Base-by-base conservation (phyloP, 2,329 filamentous ascomycete species). In the Exophiala mesophila region DNA sequence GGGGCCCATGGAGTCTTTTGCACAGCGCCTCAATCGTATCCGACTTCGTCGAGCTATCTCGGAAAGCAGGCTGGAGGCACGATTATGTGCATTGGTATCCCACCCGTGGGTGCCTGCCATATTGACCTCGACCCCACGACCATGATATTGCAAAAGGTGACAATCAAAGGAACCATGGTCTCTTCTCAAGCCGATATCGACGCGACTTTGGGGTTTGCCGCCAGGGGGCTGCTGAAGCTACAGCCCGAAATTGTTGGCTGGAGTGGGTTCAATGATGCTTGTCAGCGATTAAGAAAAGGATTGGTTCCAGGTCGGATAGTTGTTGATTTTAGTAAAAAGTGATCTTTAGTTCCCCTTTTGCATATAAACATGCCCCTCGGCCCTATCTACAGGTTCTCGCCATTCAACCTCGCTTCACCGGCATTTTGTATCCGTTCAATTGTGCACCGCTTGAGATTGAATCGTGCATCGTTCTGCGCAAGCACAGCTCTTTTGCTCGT, bases 1-100 rank as follows among this genome's bases (percentile, higher is more conserved):
- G 71, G 70, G n/a, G 70, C 63, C 4, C 69, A 73, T 45, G 71
- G 59, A 2, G 64, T 67, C 3, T 63, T 67, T 28, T 60, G 67
- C 16, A 65, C 63, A 3, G 65, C 62, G 6, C 58, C 61, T 2
- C 57, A 59, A 8, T 63, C 63, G 7, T 68, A 68, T 35, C 59
- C 58, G n/a, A 59, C 61, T 26, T 64, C 69, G 0, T 57, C 70
- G 12, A 55, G 57, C 1, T 70, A 62, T 47, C 54, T 72, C 3
- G 71, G 71, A 15, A 65, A 55, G 48, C 63, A 74, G 5, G 59
- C 74, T 8, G 70, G 72, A 4, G 67, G 64, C 2, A 66, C 64
- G 31, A 66, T 77, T 15, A 74, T 77, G 70, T 76, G 72, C 44
- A 68, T 73, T 45, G 71, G 69, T 6, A 49, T 65, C 8, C 60